phyloP scores from a whole-genome alignment of 148 eudicot species.

The Rhododendron molle region DNA sequence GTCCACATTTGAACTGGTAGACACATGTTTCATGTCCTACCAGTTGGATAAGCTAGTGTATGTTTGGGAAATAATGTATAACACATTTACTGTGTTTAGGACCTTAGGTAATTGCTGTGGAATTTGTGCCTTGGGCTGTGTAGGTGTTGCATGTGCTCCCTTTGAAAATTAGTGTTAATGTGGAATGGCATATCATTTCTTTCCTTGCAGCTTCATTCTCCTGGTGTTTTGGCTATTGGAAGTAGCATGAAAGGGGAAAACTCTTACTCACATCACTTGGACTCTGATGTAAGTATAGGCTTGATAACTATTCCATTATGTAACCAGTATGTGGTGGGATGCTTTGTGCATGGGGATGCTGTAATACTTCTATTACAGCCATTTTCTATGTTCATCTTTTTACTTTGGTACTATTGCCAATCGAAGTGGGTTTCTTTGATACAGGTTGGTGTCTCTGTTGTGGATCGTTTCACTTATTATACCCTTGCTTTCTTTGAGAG shows the following conservation, averaged over 20 bases:
- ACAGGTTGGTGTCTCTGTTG: constrained; percentile 99
- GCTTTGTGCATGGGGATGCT: not conserved
- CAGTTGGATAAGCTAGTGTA: not conserved
- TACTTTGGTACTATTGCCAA: not conserved
- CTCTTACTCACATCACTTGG: constrained; percentile 98
- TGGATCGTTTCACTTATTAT: constrained; percentile 94
- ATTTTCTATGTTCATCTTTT: not conserved
- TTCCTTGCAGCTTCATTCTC: constrained; percentile 76
- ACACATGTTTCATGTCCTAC: not conserved
- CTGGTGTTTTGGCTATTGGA: constrained; percentile 97
- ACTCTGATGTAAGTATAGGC: constrained; percentile 72
- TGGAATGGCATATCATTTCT: not conserved
- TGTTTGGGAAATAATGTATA: not conserved
- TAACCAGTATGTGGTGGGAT: not conserved
- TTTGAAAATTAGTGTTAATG: not conserved
- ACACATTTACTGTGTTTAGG: not conserved
- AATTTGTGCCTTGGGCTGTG: not conserved
- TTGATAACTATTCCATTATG: constrained; percentile 6
- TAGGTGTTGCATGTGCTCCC: not conserved
- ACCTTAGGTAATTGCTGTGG: not conserved
- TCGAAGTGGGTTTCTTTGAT: constrained; percentile 16
- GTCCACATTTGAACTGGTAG: not conserved
- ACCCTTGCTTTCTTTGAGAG: constrained; percentile 97
- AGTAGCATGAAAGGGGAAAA: constrained; percentile 99
- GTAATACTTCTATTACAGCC: not conserved